phyloP scores from a whole-genome alignment of 768 basidiomycete species.

The Boletus tomentosulus region DNA sequence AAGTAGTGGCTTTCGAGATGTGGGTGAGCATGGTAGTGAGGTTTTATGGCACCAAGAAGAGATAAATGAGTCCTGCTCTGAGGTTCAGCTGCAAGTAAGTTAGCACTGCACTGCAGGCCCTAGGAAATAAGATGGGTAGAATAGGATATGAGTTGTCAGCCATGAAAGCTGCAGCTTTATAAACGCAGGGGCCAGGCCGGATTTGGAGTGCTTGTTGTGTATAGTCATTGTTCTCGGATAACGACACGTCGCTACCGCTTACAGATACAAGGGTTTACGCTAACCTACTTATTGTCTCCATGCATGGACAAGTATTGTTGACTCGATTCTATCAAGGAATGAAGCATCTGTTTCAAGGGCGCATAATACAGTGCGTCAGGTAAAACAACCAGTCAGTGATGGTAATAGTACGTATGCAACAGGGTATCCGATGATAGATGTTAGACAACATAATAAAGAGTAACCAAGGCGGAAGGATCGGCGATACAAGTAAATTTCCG shows the following conservation, averaged over 20 bases:
- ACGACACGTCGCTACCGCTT: neutral
- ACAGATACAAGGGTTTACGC: neutral
- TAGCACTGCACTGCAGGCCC: slow-evolving; percentile 23
- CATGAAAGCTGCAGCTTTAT: slow-evolving; percentile 13
- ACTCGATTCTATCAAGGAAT: neutral
- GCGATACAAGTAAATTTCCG: slow-evolving; percentile 28
- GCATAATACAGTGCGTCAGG: slow-evolving; percentile 23
- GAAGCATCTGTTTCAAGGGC: slow-evolving; percentile 1
- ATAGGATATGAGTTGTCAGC: neutral
- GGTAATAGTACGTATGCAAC: slow-evolving; percentile 33
- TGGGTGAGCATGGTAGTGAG: slow-evolving; percentile 55
- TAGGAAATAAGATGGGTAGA: slow-evolving; percentile 1
- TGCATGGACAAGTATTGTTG: slow-evolving; percentile 6
- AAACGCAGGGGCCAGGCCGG: neutral
- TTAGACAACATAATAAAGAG: slow-evolving; percentile 26
- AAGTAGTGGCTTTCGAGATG: slow-evolving; percentile 61
- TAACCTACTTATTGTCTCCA: neutral
- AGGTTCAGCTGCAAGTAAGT: slow-evolving; percentile 15
- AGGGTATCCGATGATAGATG: slow-evolving; percentile 32
- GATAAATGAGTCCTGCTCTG: slow-evolving; percentile 19
- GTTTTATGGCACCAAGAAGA: neutral
- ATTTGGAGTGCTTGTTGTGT: slow-evolving; percentile 12
- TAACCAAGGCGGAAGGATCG: slow-evolving; percentile 20
- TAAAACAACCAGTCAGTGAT: slow-evolving; percentile 27
- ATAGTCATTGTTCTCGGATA: slow-evolving; percentile 13